Percentiles rank a stretch among this genome's conserved stretches.
These are phyloP conservation scores for Thalassiosira oceanica DNA, from an alignment of 352 stramenopile species.

Conservation along the genomic window DNA sequence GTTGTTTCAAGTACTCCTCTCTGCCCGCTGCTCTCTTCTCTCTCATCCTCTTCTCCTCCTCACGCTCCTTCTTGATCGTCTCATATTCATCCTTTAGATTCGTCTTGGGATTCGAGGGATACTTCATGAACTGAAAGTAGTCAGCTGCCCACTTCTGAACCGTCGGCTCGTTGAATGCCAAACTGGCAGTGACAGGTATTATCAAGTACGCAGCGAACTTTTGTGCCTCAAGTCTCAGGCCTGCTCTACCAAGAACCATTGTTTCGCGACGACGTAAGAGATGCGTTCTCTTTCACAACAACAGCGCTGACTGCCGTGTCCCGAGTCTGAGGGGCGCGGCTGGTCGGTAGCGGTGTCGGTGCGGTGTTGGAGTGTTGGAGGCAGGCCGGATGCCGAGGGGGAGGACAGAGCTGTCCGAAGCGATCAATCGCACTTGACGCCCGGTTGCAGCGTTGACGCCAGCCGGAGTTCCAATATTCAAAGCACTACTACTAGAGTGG, in stretches of 20 bases:
- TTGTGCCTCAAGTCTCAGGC: conserved; percentile 67
- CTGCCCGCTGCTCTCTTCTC: conserved; percentile 34
- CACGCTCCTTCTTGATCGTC: conserved; percentile 47
- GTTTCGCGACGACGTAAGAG: conserved; percentile 22
- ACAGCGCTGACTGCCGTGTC: too few species aligned
- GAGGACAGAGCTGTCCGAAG: too few species aligned
- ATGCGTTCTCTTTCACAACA: not conserved
- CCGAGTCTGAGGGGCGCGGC: not conserved
- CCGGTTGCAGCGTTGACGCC: too few species aligned
- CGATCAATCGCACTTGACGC: too few species aligned
- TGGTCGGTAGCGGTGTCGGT: not conserved
- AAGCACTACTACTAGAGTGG: too few species aligned
- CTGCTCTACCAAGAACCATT: conserved; percentile 69
- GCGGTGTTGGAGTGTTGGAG: not conserved
- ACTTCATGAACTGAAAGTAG: conserved; percentile 81
- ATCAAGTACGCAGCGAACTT: conserved; percentile 75
- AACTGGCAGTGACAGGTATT: conserved; percentile 68
- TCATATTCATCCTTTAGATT: conserved; percentile 76
- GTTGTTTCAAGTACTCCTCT: conserved; percentile 41
- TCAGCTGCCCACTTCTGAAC: conserved; percentile 67
- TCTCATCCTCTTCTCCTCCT: conserved; percentile 34
- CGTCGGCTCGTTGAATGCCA: conserved; percentile 69
- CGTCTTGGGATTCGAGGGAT: conserved; percentile 76
- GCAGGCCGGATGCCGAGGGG: too few species aligned
- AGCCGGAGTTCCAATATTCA: too few species aligned